phyloP scores from a whole-genome alignment of 352 stramenopile genomes.

The Globisporangium carolinianum region DNA sequence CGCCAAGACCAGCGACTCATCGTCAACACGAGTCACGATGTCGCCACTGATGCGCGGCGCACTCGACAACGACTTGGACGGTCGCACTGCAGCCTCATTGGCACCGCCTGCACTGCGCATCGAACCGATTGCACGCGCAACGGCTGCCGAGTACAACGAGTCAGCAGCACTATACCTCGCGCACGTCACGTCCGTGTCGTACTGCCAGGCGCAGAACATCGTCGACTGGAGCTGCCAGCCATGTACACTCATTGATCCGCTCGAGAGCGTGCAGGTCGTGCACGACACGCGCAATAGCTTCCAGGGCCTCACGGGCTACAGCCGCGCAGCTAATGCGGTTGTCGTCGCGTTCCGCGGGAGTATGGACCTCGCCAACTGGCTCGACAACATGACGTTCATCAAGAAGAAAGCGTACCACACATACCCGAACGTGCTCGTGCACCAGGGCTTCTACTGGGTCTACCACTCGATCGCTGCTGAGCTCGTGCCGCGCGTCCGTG shows the following conservation, averaged over 20 bases:
- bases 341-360: constrained; percentile 77
- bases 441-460: constrained; percentile 79
- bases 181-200: constrained; percentile 70
- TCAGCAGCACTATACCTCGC: constrained; percentile 63
- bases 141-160: constrained; percentile 45
- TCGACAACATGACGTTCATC: constrained; percentile 81
- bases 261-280: constrained; percentile 46
- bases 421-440: constrained; percentile 57
- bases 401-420: constrained; percentile 58
- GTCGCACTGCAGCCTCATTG: background rate
- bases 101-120: background rate
- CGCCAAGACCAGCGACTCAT: background rate
- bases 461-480: constrained; percentile 56
- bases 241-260: constrained; percentile 44
- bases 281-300: constrained; percentile 71
- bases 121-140: background rate
- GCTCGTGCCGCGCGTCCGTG: constrained; percentile 28
- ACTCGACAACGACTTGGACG: background rate
- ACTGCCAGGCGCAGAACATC: constrained; percentile 61
- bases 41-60: background rate
- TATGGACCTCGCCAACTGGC: constrained; percentile 80
- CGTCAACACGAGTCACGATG: background rate
- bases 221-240: constrained; percentile 70
- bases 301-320: constrained; percentile 75
- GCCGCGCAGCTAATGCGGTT: constrained; percentile 33